Evolutionary conservation across 169 alveolate genomes (phyloP), one percentile per base, ranked within the genome.

Genomic region (Plasmodium vinckei): DNA sequence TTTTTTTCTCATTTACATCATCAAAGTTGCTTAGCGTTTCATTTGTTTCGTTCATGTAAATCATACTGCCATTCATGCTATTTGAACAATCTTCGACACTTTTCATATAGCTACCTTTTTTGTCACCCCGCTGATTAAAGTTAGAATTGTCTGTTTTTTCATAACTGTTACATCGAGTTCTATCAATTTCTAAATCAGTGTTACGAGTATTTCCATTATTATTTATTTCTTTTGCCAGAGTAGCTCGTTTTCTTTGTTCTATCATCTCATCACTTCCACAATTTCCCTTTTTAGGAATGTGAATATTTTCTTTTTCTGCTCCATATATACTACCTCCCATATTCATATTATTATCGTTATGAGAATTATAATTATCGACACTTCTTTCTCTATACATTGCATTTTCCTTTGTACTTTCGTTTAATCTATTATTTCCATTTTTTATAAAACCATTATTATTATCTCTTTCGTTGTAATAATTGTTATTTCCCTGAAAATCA

Each of bases 41-140:
- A 9, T 57, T 65, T 72, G 42, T 47, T 2, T 77, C 88, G 9
- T 77, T 56, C 23, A 63, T n/a, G 47, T 44, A 39, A 9, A 49
- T 69, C 33, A 57, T 47, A 19, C 47, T 65, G 2, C 51, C 88
- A 1, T 25, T 77, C 9, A 19, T 57, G 9, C 65, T 61, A 5
- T 27, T 63, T 9, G 12, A 9, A 2, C 49, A 9, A 13, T 77
- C 77, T 0, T 39, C 60, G 2, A 1, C 42, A 71, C 12, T 65
- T 17, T 33, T 4, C 7, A 33, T 5, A 3, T 33, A 33, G 3
- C 7, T 33, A 33, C 42, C 42, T 33, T 33, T 33, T 33, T 33
- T 33, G 5, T 33, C 42, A 33, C 42, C 42, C 42, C 42, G 42
- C 3, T 33, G 42, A 33, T 33, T 33, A 33, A 33, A 33, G 42